Conservation (phyloP, 306 rosid genomes). For the Trifolium pratense region DNA sequence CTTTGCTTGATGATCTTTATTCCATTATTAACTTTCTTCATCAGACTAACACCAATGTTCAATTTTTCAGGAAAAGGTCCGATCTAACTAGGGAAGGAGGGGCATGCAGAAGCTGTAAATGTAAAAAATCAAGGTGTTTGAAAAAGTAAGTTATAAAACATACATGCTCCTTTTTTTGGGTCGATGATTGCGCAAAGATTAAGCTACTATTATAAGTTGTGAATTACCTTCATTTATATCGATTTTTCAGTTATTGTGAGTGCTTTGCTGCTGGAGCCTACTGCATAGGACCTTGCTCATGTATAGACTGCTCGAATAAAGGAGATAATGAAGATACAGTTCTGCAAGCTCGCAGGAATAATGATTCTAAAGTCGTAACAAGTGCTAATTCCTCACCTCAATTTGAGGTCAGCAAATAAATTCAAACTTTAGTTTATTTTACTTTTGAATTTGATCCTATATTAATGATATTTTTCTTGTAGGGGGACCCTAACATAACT, state of each 20-base stretch:
- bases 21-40: not conserved
- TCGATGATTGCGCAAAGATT: not conserved
- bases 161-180: slow-evolving; percentile 13
- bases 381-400: slow-evolving; percentile 67
- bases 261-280: slow-evolving; percentile 95
- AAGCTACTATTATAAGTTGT: not conserved
- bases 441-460: not conserved
- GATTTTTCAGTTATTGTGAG: slow-evolving; percentile 76
- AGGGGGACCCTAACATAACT: slow-evolving; percentile 70
- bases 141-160: slow-evolving; percentile 71
- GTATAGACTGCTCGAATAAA: slow-evolving; percentile 82
- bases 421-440: not conserved
- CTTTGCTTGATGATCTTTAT: not conserved
- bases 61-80: not conserved
- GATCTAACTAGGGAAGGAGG: slow-evolving; percentile 58
- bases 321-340: slow-evolving; percentile 81
- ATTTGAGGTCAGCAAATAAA: not conserved
- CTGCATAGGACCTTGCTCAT: slow-evolving; percentile 86
- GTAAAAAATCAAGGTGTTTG: slow-evolving; percentile 94
- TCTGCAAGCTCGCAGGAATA: slow-evolving; percentile 81
- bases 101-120: slow-evolving; percentile 85
- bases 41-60: not conserved
- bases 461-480: slow-evolving; percentile 39
- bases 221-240: not conserved
- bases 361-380: slow-evolving; percentile 72